Percentiles rank a stretch among this genome's conserved stretches.
Evolutionary conservation across 1,284 basidiomycete genomes (phyloP).

Genomic region (Irpex sp.): DNA sequence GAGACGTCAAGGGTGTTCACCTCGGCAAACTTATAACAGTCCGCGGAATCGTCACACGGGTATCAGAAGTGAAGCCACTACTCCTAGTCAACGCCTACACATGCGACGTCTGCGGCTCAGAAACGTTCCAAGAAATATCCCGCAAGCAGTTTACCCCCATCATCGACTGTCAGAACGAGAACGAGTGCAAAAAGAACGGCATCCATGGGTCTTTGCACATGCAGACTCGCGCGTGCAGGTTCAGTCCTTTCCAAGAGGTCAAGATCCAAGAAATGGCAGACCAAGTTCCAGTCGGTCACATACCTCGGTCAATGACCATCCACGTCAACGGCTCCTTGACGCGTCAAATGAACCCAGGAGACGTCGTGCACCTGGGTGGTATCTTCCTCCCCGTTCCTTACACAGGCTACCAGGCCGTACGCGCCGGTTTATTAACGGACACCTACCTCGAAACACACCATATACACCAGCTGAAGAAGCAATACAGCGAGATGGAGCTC

Average conservation of each 20-base stretch:
- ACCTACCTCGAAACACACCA: slow-evolving; percentile 94
- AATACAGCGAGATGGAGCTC: slow-evolving; percentile 91
- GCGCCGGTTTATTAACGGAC: slow-evolving; percentile 96
- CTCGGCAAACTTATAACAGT: slow-evolving; percentile 93
- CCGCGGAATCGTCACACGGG: slow-evolving; percentile 96
- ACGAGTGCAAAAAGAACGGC: slow-evolving; percentile 80
- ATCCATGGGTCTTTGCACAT: slow-evolving; percentile 91
- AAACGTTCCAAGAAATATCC: slow-evolving; percentile 98
- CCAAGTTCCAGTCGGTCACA: slow-evolving; percentile 99
- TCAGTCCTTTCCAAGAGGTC: slow-evolving; percentile 97
- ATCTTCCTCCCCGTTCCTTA: slow-evolving; percentile 92
- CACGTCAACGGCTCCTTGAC: slow-evolving; percentile 91
- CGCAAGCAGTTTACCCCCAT: slow-evolving; percentile 90
- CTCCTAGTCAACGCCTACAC: slow-evolving; percentile 98
- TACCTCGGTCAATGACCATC: slow-evolving; percentile 96
- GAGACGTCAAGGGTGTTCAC: slow-evolving; percentile 81
- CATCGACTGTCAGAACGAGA: slow-evolving; percentile 77
- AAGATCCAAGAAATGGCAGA: slow-evolving; percentile 99
- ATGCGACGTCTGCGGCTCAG: slow-evolving; percentile 96
- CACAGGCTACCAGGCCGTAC: slow-evolving; percentile 83
- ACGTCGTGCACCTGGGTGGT: slow-evolving; percentile 89
- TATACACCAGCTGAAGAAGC: slow-evolving; percentile 94
- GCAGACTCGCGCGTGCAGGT: slow-evolving; percentile 96
- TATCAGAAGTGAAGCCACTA: slow-evolving; percentile 97
- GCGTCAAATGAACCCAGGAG: slow-evolving; percentile 91